These are phyloP conservation scores for Isabelozyma heimii DNA, from an alignment of 805 yeast species.

Conservation along the genomic window DNA sequence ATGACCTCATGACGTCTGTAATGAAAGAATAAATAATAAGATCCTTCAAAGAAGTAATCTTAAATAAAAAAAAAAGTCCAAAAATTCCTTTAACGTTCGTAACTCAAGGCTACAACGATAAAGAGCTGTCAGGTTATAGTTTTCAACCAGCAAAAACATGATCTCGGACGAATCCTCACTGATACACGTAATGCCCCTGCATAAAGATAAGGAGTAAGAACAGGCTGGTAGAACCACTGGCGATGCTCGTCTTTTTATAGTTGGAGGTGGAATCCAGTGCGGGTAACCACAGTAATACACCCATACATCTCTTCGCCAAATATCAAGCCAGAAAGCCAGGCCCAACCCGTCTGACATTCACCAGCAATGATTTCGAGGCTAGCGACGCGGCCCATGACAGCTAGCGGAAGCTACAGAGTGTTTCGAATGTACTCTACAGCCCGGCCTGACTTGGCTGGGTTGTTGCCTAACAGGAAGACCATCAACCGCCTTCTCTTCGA, in stretches of 20 bases:
- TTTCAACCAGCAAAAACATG: constrained; percentile 99
- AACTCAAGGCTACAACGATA: constrained; percentile 46
- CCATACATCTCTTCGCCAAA: too few relatives aligned
- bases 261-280: background rate
- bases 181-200: constrained; percentile 99
- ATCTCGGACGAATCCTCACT: constrained; percentile 99
- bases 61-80: constrained; percentile 45
- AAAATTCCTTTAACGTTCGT: constrained; percentile 67
- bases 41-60: constrained; percentile 35
- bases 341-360: too few relatives aligned
- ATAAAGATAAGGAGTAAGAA: constrained; percentile 75
- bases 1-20: constrained; percentile 21
- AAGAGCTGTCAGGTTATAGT: constrained; percentile 94
- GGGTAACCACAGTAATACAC: background rate
- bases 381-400: background rate
- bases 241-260: constrained; percentile 10
- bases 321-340: too few relatives aligned
- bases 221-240: background rate
- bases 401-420: background rate
- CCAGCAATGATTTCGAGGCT: constrained; percentile 1
- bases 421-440: background rate
- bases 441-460: constrained; percentile 22
- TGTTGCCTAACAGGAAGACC: constrained; percentile 57
- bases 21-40: constrained; percentile 11
- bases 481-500: constrained; percentile 65